phyloP scores from a whole-genome alignment of 2,329 filamentous ascomycete species.

The Diaporthe nobilis region DNA sequence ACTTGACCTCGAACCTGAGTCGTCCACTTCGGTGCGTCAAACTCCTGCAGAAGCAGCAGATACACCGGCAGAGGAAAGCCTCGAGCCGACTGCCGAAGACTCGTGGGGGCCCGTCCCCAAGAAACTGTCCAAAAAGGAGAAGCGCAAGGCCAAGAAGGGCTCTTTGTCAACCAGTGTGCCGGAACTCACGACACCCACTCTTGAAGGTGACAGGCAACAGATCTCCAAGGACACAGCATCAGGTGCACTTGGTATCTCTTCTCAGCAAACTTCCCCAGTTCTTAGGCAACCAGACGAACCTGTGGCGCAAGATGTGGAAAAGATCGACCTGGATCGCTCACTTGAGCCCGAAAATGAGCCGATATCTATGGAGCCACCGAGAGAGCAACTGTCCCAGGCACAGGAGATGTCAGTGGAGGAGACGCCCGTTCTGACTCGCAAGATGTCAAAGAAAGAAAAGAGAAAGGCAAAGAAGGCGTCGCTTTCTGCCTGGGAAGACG shows the following conservation, averaged over 20 bases:
- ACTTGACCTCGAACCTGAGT: conserved; percentile 25
- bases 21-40: conserved; percentile 36
- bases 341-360: not conserved
- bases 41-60: not conserved
- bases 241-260: not conserved
- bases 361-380: not conserved
- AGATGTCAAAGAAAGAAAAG: conserved; percentile 43
- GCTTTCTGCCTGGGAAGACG: conserved; percentile 36
- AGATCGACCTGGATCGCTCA: conserved; percentile 6
- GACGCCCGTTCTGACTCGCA: conserved; percentile 36
- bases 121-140: conserved; percentile 51
- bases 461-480: conserved; percentile 50
- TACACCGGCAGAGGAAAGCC: conserved; percentile 2
- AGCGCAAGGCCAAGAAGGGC: conserved; percentile 39
- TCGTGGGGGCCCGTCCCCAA: conserved; percentile 42
- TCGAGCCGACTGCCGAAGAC: conserved; percentile 42
- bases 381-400: not conserved
- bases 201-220: conserved; percentile 1
- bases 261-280: not conserved
- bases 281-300: not conserved
- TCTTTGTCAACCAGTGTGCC: conserved; percentile 21
- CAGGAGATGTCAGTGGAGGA: not conserved
- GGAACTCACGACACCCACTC: not conserved
- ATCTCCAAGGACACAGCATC: not conserved
- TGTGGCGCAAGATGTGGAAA: not conserved